Conservation (phyloP, 805 yeast species). For the Saccharomycopsis fermentans region DNA sequence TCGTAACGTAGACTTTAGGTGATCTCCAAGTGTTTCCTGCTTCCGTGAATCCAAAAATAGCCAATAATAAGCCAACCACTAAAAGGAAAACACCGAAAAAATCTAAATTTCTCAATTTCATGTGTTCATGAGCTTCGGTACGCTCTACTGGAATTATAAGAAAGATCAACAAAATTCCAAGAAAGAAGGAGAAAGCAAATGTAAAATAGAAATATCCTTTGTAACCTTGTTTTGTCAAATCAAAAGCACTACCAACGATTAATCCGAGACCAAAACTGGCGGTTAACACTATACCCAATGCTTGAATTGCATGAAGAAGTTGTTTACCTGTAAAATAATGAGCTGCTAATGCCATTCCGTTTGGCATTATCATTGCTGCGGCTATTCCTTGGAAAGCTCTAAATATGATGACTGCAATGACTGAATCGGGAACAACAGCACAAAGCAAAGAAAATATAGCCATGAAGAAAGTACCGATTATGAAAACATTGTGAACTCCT, state of each 20-base stretch:
- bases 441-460: conserved; percentile 29
- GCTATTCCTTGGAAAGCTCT: conserved; percentile 38
- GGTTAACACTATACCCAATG: conserved; percentile 23
- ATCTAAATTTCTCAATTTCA: conserved; percentile 26
- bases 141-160: conserved; percentile 25
- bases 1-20: conserved; percentile 33
- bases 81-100: conserved; percentile 27
- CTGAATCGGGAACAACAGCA: conserved; percentile 23
- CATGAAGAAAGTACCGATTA: conserved; percentile 35
- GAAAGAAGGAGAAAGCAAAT: conserved; percentile 25
- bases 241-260: conserved; percentile 37
- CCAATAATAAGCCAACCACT: conserved; percentile 28
- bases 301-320: conserved; percentile 23
- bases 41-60: conserved; percentile 36
- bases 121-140: conserved; percentile 20
- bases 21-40: conserved; percentile 35
- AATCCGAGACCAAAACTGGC: conserved; percentile 31
- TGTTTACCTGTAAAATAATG: conserved; percentile 24
- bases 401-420: conserved; percentile 31
- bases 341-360: conserved; percentile 27
- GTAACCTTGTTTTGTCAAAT: conserved; percentile 29
- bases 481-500: conserved; percentile 22
- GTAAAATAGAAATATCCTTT: conserved; percentile 30
- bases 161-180: conserved; percentile 22
- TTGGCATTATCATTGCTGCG: conserved; percentile 33